Conservation (phyloP, 2,329 filamentous ascomycete species). For the Colletotrichum sp. region DNA sequence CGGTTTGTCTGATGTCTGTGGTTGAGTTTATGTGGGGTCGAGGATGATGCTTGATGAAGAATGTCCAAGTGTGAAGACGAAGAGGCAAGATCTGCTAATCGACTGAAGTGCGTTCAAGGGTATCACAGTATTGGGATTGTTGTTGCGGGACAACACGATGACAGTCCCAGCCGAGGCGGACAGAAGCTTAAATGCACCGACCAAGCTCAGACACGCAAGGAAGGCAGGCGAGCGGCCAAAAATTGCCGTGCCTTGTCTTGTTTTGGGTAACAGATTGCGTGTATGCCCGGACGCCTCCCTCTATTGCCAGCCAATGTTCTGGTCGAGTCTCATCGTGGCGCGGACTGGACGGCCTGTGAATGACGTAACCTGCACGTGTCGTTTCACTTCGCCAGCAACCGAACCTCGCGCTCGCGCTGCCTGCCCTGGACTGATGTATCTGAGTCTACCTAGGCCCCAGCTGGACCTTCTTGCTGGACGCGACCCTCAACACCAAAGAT, state of each 20-base stretch:
- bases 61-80: not conserved
- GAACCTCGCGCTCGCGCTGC: not conserved
- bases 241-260: not conserved
- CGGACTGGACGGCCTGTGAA: not conserved
- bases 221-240: not conserved
- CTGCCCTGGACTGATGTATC: not conserved
- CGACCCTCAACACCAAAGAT: not conserved
- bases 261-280: conserved; percentile 3
- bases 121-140: not conserved
- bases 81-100: not conserved
- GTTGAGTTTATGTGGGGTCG: not conserved
- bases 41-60: conserved; percentile 14
- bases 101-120: not conserved
- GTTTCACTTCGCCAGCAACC: not conserved
- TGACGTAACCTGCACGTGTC: conserved; percentile 18
- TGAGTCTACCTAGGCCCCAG: not conserved
- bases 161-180: not conserved
- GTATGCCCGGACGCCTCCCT: conserved; percentile 5
- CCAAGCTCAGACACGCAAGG: not conserved
- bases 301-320: conserved; percentile 2
- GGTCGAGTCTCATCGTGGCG: not conserved
- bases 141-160: not conserved
- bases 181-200: conserved; percentile 14
- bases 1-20: conserved; percentile 19
- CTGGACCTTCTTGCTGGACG: not conserved